A percentile compares a stretch with the other conserved stretches of the same genome.
These are phyloP conservation scores for Parmales sp. DNA, from an alignment of 108 stramenopile species.

Conservation along the genomic window DNA sequence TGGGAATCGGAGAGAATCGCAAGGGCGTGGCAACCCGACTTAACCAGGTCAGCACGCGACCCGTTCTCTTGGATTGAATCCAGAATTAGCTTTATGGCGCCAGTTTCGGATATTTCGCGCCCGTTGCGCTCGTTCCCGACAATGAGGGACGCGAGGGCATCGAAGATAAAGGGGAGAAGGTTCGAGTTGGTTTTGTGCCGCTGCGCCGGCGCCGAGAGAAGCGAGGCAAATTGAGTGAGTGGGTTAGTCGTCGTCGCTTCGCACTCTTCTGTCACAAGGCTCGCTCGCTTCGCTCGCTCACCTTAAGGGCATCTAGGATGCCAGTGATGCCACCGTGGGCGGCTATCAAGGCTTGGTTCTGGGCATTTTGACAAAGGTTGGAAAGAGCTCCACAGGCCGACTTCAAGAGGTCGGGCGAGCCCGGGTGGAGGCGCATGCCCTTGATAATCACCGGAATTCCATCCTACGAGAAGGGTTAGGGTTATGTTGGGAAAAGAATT, in stretches of 20 bases:
- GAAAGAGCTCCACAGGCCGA: slow-evolving; percentile 34
- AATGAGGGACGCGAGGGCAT: slow-evolving; percentile 37
- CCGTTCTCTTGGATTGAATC: slow-evolving; percentile 17
- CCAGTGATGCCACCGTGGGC: slow-evolving; percentile 30
- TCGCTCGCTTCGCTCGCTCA: no score
- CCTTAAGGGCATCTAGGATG: no score
- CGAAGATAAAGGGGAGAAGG: slow-evolving; percentile 39
- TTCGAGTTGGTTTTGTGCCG: slow-evolving; percentile 26
- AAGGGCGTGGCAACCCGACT: slow-evolving; percentile 40
- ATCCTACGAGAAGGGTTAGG: no score
- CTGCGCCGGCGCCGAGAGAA: slow-evolving; percentile 11
- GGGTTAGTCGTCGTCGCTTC: not conserved
- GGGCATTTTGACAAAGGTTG: slow-evolving; percentile 38
- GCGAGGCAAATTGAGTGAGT: not conserved
- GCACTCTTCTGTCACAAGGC: no score
- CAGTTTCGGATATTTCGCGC: slow-evolving; percentile 20
- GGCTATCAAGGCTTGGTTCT: slow-evolving; percentile 31
- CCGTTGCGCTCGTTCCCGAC: slow-evolving; percentile 40
- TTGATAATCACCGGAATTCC: slow-evolving; percentile 23
- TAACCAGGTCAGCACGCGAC: slow-evolving; percentile 24
- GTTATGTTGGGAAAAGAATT: no score
- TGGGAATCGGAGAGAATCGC: slow-evolving; percentile 41
- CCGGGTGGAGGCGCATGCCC: slow-evolving; percentile 18
- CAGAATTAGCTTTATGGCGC: slow-evolving; percentile 21
- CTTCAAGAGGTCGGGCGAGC: slow-evolving; percentile 31